phyloP scores from a whole-genome alignment of 2,329 filamentous ascomycete species.

The Aspergillus unguis region DNA sequence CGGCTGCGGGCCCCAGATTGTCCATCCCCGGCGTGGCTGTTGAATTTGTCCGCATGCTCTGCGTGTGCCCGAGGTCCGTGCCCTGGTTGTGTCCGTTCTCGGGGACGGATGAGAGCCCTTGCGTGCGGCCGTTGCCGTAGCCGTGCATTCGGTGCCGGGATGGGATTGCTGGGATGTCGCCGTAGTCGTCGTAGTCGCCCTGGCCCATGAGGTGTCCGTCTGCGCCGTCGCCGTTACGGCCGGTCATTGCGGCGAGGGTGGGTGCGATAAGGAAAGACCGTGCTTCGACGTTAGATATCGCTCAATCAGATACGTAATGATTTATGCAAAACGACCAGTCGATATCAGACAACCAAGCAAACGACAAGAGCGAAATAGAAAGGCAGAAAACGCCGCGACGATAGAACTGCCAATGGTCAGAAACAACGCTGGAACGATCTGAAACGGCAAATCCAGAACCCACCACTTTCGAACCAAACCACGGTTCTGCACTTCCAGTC shows the following conservation, averaged over 20 bases:
- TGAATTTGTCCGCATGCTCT: slow-evolving; percentile 33
- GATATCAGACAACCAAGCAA: neutral
- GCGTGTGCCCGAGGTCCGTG: slow-evolving; percentile 22
- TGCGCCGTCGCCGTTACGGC: neutral
- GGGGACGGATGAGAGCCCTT: slow-evolving; percentile 14
- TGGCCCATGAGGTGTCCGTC: neutral
- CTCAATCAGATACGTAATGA: neutral
- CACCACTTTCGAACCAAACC: slow-evolving; percentile 10
- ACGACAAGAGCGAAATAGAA: neutral
- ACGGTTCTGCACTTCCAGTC: slow-evolving; percentile 9
- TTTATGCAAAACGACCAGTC: neutral
- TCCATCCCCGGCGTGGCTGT: slow-evolving; percentile 61
- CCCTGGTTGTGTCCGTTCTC: slow-evolving; percentile 15
- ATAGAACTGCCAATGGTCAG: neutral
- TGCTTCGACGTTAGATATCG: neutral
- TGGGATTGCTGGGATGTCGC: slow-evolving; percentile 13
- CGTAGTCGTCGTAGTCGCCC: slow-evolving; percentile 5
- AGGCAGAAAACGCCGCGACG: neutral
- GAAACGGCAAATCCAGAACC: slow-evolving; percentile 12
- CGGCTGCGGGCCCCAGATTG: slow-evolving; percentile 62
- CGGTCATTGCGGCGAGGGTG: neutral
- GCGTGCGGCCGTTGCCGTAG: slow-evolving; percentile 2
- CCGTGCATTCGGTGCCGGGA: slow-evolving; percentile 9
- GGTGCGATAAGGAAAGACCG: no score
- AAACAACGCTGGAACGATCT: neutral